phyloP scores from a whole-genome alignment of 108 stramenopile genomes.

The Nannochloropsis salina region DNA sequence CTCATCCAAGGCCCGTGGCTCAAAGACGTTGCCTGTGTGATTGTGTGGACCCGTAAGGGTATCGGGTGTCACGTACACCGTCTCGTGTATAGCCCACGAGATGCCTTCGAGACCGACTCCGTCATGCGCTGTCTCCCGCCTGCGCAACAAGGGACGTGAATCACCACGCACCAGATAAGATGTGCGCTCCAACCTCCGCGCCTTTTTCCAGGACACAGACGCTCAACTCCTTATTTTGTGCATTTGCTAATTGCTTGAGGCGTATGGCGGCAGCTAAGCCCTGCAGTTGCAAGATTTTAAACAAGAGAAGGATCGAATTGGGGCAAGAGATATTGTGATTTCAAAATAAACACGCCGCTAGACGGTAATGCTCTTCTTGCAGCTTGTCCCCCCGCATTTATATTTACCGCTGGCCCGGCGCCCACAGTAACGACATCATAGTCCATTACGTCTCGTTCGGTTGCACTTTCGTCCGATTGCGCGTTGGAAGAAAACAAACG shows the following conservation, averaged over 20 bases:
- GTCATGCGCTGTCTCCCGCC: too few species aligned
- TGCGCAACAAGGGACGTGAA: too few species aligned
- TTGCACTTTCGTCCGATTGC: neutral
- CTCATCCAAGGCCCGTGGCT: conserved; percentile 90
- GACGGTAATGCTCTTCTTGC: neutral
- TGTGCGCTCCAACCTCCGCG: conserved; percentile 91
- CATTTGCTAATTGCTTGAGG: conserved; percentile 82
- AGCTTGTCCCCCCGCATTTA: neutral
- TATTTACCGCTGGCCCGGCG: conserved; percentile 59
- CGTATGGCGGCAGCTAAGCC: conserved; percentile 90
- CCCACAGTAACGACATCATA: conserved; percentile 65
- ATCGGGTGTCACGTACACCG: too few species aligned
- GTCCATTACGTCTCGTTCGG: conserved; percentile 56
- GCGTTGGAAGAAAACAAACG: neutral
- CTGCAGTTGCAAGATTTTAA: neutral
- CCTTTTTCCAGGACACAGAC: conserved; percentile 96
- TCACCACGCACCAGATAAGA: conserved; percentile 65
- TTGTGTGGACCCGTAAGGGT: neutral
- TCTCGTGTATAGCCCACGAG: too few species aligned
- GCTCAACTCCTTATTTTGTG: conserved; percentile 72
- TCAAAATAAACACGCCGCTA: neutral
- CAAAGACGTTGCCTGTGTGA: conserved; percentile 78
- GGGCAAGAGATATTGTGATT: neutral
- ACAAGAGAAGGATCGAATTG: neutral
- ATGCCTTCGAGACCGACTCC: too few species aligned